Evolutionary conservation across 768 basidiomycete genomes (phyloP), one percentile per base, ranked within the genome.

Genomic region (Kwoniella newhampshirensis): DNA sequence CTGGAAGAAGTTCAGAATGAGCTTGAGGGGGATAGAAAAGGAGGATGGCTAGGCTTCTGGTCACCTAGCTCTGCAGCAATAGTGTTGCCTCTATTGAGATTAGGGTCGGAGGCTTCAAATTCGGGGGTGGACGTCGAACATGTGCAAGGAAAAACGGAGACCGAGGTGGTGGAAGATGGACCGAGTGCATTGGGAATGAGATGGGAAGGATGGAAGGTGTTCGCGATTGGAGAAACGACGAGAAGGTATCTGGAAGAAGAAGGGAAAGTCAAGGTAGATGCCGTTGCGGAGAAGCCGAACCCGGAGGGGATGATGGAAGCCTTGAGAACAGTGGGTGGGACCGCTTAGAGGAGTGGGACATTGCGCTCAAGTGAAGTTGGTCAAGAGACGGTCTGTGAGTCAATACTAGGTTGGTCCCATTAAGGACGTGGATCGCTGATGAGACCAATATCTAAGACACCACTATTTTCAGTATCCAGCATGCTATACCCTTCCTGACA

Each of bases 31-130:
- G 51, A 32, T 7, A 20, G 32, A 27, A 27, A 25, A n/a, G 3
- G 25, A 27, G 56, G 56, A 44, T 58, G 56, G 56, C 32, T 58
- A 26, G 41, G 37, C 3, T 58, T 58, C 49, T 58, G 50, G 21
- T 58, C 56, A 11, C 56, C 56, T 17, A 51, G 49, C 12, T 46
- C 45, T 4, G 56, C 41, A 2, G 50, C 39, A n/a, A 27, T 58
- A 6, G 56, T 51, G 9, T 30, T 51, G 6, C 39, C 40, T n/a
- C 48, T 43, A 23, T 7, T 50, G 8, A 12, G n/a, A 8, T 9
- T 9, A 44, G 13, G 26, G n/a, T 9, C 23, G 5, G 11, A 40
- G 15, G 15, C 21, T 45, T 37, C 17, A 20, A 32, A 15, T 21
- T 7, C 13, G 20, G n/a, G 23, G 8, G 45, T 15, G 15, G 7